Base-by-base conservation (phyloP, 2,329 filamentous ascomycete genomes). In the Aspergillus ibericus region DNA sequence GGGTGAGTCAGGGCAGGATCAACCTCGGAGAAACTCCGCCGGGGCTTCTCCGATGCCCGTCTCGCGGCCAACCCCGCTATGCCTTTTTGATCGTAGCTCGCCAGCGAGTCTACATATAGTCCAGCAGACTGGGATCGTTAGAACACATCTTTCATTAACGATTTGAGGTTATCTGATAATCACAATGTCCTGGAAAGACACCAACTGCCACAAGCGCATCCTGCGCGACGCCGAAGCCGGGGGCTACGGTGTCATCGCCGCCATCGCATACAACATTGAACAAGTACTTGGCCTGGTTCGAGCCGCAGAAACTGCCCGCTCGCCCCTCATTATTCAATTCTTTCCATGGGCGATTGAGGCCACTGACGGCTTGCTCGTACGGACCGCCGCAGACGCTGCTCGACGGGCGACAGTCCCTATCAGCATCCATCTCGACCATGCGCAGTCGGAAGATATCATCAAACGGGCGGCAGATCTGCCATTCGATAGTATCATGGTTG, bases 401-500 rank as follows among this genome's bases (percentile, higher is more conserved):
- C 79, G 82, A 69, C 78, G 75, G 32, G 84, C 85, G 54, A 74
- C 72, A 2, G 86, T 88, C 3, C 86, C 86, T 20, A 75, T 88
- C 32, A 82, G 82, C 27, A 77, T 89, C 51, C 86, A 89, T 71
- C 82, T 88, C 67, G 86, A 89, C 77, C 86, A 89, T 73, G 84
- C 84, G 27, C 86, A 88, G 73, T 83, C 81, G 12, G 83, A 84
- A 4, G 84, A 85, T 59, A 83, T 86, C 22, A 85, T 88, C 61
- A 81, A 82, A 20, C 78, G 77, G 6, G 86, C 86, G 0, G 86
- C 85, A 0, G 81, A 86, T 64, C 80, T 84, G n/a, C 56, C 56
- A 4, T 90, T 90, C 63, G 88, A 91, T 72, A 84, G 82, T 62
- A 90, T 91, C 69, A 91, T 91, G 88, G 85, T 91, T 0, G 88